Conservation (phyloP, 2,329 filamentous ascomycete genomes). For the Diaporthe nobilis region DNA sequence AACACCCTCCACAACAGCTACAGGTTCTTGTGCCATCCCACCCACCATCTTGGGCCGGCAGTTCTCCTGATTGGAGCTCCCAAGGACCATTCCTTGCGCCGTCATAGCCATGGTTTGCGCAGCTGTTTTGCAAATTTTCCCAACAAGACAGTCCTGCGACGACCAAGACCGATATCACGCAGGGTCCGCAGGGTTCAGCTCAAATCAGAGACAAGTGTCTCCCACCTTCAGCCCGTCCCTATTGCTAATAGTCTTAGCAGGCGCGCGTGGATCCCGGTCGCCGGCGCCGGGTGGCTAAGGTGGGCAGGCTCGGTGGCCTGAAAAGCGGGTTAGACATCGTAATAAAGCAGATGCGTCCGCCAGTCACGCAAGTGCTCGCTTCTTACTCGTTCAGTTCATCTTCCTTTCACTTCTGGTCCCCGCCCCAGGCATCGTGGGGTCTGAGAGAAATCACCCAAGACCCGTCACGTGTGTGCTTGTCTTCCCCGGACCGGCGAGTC, state of each 20-base stretch:
- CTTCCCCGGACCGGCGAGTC: constrained; percentile 11
- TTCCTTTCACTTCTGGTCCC: constrained; percentile 7
- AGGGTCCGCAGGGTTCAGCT: constrained; percentile 21
- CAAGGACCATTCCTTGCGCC: background rate
- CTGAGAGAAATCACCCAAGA: background rate
- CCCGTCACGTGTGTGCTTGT: constrained; percentile 4
- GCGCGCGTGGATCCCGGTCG: constrained; percentile 12
- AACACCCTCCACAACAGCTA: constrained; percentile 27
- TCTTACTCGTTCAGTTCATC: constrained; percentile 30
- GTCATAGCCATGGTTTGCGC: constrained; percentile 20
- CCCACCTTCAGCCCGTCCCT: background rate
- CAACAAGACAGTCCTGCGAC: constrained; percentile 20
- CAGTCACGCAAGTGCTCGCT: constrained; percentile 4
- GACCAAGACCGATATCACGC: constrained; percentile 12
- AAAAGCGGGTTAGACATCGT: constrained; percentile 12
- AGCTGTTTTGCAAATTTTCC: constrained; percentile 33
- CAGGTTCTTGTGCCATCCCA: constrained; percentile 20
- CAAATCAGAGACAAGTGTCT: constrained; percentile 20
- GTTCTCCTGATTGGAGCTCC: constrained; percentile 30
- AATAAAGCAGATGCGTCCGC: constrained; percentile 33
- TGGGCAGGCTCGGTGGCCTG: constrained; percentile 20
- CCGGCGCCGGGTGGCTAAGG: constrained; percentile 18
- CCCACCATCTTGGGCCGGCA: constrained; percentile 11
- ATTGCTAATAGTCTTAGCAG: constrained; percentile 16
- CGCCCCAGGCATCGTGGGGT: constrained; percentile 28